These are phyloP conservation scores for Penicillium sp. DNA, from an alignment of 2,329 filamentous ascomycete species.

Conservation along the genomic window DNA sequence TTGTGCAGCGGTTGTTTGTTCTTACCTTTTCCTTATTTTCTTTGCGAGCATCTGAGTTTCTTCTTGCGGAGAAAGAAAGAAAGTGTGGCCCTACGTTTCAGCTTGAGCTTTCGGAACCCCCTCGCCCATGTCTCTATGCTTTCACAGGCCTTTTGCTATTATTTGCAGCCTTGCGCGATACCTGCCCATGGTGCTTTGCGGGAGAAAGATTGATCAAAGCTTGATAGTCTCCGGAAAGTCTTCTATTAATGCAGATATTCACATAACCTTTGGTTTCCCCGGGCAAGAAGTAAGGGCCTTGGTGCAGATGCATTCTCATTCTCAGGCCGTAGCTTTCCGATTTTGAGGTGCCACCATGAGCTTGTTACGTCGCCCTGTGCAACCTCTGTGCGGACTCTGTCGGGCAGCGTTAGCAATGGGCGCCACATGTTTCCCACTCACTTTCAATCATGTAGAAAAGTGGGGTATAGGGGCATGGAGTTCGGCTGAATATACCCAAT, in stretches of 20 bases:
- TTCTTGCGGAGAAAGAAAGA: conserved; percentile 18
- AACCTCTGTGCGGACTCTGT: too few relatives aligned
- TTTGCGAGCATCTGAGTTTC: conserved; percentile 21
- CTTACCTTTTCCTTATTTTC: conserved; percentile 9
- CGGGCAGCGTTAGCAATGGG: too few relatives aligned
- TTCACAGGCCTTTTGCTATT: background rate
- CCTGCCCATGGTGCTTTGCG: conserved; percentile 2
- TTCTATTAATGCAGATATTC: conserved; percentile 29
- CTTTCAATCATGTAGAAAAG: too few relatives aligned
- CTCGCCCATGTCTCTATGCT: background rate
- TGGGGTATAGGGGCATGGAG: too few relatives aligned
- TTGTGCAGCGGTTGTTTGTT: conserved; percentile 26
- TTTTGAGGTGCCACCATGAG: too few relatives aligned
- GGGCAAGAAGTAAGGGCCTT: background rate
- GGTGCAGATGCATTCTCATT: background rate
- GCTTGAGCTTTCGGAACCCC: conserved; percentile 16
- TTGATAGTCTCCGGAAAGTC: conserved; percentile 24
- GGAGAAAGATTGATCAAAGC: conserved; percentile 23
- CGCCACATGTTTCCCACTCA: too few relatives aligned
- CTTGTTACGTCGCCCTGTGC: too few relatives aligned
- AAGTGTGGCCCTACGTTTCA: conserved; percentile 9
- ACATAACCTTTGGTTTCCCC: conserved; percentile 12
- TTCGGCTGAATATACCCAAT: too few relatives aligned
- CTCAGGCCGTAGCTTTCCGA: background rate
- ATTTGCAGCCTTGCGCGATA: conserved; percentile 4